Percentiles rank a stretch among this genome's conserved stretches.
These are phyloP conservation scores for Myriosclerotinia duriaeana DNA, from an alignment of 2,329 filamentous ascomycete species.

Conservation along the genomic window DNA sequence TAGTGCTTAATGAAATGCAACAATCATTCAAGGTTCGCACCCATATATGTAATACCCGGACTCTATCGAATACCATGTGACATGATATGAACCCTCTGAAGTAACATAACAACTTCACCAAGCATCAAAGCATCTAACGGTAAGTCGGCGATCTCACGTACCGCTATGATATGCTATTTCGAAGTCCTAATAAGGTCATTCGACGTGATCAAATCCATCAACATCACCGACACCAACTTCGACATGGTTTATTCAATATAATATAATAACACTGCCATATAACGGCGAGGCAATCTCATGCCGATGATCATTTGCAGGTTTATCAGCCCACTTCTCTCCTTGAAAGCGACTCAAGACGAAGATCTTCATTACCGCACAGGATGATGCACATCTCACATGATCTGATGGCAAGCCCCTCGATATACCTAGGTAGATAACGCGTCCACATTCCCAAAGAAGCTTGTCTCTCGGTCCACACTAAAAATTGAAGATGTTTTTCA, in stretches of 20 bases:
- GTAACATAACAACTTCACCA: not conserved
- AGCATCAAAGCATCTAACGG: not conserved
- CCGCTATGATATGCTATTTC: not conserved
- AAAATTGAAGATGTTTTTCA: not conserved
- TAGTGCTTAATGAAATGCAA: not conserved
- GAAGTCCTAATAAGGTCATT: not conserved
- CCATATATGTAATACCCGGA: not conserved
- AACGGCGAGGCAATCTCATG: not conserved
- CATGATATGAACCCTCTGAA: not conserved
- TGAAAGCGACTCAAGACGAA: not conserved
- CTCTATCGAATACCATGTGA: not conserved
- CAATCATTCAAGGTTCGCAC: not conserved
- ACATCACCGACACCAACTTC: not conserved
- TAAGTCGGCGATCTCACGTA: not conserved
- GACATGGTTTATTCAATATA: not conserved
- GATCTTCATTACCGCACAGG: not conserved
- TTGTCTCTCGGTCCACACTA: not conserved
- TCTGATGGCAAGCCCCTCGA: not conserved
- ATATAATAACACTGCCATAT: not conserved
- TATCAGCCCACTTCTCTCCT: not conserved
- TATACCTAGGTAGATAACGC: not conserved
- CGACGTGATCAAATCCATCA: not conserved
- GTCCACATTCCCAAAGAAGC: not conserved
- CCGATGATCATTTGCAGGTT: not conserved
- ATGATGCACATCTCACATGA: not conserved